phyloP scores from a whole-genome alignment of 345 rosid genomes.

The Populus tremula region DNA sequence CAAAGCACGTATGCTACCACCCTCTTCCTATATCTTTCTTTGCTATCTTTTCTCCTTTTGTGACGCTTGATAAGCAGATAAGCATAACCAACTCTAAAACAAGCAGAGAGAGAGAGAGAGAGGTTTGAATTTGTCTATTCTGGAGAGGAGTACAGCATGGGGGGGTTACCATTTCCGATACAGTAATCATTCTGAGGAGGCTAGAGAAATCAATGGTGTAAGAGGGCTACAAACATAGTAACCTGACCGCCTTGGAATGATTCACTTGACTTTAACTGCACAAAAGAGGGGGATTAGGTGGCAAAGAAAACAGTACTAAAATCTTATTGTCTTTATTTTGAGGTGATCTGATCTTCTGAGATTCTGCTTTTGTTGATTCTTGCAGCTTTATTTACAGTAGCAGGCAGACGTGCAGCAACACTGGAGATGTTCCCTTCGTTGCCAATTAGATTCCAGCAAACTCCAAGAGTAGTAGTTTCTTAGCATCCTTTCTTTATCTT shows the following conservation, averaged over 20 bases:
- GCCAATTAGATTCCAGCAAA: conserved; percentile 97
- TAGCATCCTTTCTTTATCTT: conserved; percentile 35
- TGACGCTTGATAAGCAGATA: conserved; percentile 56
- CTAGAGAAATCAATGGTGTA: conserved; percentile 63
- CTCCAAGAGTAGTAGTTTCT: conserved; percentile 66
- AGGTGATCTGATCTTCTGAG: conserved; percentile 46
- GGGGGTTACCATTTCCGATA: conserved; percentile 48
- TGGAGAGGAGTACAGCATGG: conserved; percentile 27
- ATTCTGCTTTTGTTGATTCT: conserved; percentile 14
- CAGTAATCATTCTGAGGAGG: conserved; percentile 59
- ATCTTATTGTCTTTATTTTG: conserved; percentile 21
- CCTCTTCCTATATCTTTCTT: conserved; percentile 18
- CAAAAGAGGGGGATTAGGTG: conserved; percentile 29
- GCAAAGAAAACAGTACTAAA: conserved; percentile 2
- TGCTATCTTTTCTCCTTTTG: conserved; percentile 21
- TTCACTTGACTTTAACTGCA: conserved; percentile 47
- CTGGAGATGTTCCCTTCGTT: conserved; percentile 99
- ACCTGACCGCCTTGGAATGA: conserved; percentile 37
- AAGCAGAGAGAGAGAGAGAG: conserved; percentile 5
- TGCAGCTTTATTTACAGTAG: conserved; percentile 69
- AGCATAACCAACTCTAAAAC: conserved; percentile 44
- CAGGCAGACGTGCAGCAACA: conserved; percentile 86
- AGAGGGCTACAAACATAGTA: conserved; percentile 57
- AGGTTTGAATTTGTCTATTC: conserved; percentile 45
- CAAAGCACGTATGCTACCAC: conserved; percentile 54